Base-by-base conservation (phyloP, 148 eudicot genomes). In the Cornus kousa region DNA sequence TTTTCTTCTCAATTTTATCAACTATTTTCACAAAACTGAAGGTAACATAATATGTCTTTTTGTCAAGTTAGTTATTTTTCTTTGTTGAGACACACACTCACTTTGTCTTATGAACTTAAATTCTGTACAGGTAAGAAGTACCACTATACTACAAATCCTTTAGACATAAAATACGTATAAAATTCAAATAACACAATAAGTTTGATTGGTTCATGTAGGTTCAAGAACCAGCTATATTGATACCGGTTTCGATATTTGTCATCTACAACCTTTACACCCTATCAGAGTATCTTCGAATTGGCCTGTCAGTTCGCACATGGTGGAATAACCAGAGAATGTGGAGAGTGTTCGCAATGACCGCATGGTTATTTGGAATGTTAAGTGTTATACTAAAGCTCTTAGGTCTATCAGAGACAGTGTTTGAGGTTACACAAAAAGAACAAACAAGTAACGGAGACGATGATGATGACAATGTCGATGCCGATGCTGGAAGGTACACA, bases 281-380 rank as follows among this genome's bases (percentile, higher is more conserved):
- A 12, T 82, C 32, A 0, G 86, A 85, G 73, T 77, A 68, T 69
- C 5, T 79, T 3, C 78, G 50, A 39, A 5, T 12, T 1, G 88
- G 88, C 43, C 53, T 50, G 16, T 82, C 88, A 1, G 3, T 59
- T 9, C 71, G 75, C 1, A 81, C 73, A 66, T 85, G 88, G 88
- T 85, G 88, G 88, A 85, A 85, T 74, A 77, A 77, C 5, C 83
- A 85, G 37, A 83, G 79, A 60, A 85, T 82, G 85, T 72, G 76
- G 37, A 82, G 79, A 72, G 50, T 77, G 23, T 68, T 4, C 17
- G 5, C 83, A 0, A 77, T 74, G 68, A 76, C 78, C 6, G 70
- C 85, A 60, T 80, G 86, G 83, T 68, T 85, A 5, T 80, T 85
- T 16, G 88, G 81, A 22, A 40, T 64, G 43, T 24, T 85, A 24